phyloP scores from a whole-genome alignment of 192 early-diverging fungal genomes.

The Coemansia aciculifera region DNA sequence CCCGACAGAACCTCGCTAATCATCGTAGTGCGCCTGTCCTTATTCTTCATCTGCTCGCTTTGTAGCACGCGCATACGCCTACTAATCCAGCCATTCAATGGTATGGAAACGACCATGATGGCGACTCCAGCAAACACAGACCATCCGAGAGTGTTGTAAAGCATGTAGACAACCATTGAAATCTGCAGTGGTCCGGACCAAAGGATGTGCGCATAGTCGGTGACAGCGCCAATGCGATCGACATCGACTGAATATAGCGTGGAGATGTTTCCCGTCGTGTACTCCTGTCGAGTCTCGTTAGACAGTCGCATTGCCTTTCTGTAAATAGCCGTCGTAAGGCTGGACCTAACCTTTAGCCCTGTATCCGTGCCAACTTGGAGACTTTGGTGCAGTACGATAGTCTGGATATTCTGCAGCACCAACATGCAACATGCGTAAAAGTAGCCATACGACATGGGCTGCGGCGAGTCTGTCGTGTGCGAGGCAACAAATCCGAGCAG shows the following conservation, averaged over 20 bases:
- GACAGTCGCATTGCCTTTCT: slow-evolving; percentile 80
- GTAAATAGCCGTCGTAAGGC: slow-evolving; percentile 80
- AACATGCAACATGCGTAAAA: slow-evolving; percentile 84
- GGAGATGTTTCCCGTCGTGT: slow-evolving; percentile 77
- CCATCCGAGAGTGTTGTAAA: slow-evolving; percentile 80
- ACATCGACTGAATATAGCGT: slow-evolving; percentile 70
- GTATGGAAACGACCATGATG: slow-evolving; percentile 79
- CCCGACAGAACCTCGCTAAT: slow-evolving; percentile 89
- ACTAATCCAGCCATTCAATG: slow-evolving; percentile 70
- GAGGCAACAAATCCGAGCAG: slow-evolving; percentile 64
- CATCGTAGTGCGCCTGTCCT: slow-evolving; percentile 70
- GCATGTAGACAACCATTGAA: slow-evolving; percentile 67
- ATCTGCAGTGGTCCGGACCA: slow-evolving; percentile 85
- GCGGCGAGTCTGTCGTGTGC: slow-evolving; percentile 38
- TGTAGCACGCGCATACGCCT: slow-evolving; percentile 67
- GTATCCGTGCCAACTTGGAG: slow-evolving; percentile 75
- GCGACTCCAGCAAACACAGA: slow-evolving; percentile 83
- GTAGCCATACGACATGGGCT: slow-evolving; percentile 74
- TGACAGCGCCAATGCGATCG: slow-evolving; percentile 62
- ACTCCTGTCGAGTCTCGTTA: slow-evolving; percentile 72
- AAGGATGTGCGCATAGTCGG: slow-evolving; percentile 70
- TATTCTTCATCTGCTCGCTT: slow-evolving; percentile 84
- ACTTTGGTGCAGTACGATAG: slow-evolving; percentile 84
- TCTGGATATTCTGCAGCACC: slow-evolving; percentile 68
- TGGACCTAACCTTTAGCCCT: slow-evolving; percentile 71